Percentiles rank a stretch among this genome's conserved stretches.
phyloP scores from a whole-genome alignment of 2,329 filamentous ascomycete species.

The Xenosphaeropsis pyriputrescens region DNA sequence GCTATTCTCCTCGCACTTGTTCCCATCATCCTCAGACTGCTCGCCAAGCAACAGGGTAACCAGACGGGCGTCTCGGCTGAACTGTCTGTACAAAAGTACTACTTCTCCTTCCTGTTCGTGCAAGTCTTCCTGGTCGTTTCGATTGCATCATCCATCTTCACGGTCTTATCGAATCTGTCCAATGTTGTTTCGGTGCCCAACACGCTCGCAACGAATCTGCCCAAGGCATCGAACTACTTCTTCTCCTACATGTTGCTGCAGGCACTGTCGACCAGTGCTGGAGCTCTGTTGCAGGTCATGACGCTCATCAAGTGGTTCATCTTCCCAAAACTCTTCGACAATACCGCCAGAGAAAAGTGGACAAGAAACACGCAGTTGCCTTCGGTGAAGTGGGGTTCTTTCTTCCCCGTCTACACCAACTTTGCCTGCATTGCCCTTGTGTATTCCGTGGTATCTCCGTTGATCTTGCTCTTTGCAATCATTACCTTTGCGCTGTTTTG shows the following conservation, averaged over 20 bases:
- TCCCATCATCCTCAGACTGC: conserved; percentile 60
- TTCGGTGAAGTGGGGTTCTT: conserved; percentile 75
- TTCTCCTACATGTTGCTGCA: conserved; percentile 98
- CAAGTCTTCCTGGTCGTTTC: conserved; percentile 91
- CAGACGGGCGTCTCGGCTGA: conserved; percentile 70
- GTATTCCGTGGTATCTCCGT: conserved; percentile 75
- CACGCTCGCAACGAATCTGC: conserved; percentile 64
- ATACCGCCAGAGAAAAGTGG: conserved; percentile 73
- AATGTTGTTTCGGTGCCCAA: conserved; percentile 50
- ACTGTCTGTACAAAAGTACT: conserved; percentile 80
- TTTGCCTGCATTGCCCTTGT: conserved; percentile 86
- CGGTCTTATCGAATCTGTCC: conserved; percentile 43
- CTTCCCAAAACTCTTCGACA: conserved; percentile 67
- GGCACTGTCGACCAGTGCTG: conserved; percentile 79
- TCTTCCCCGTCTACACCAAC: conserved; percentile 94
- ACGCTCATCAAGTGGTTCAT: conserved; percentile 70
- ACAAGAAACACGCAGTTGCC: conserved; percentile 64
- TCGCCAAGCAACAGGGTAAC: conserved; percentile 62
- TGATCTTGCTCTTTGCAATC: conserved; percentile 87
- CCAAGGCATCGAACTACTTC: conserved; percentile 87
- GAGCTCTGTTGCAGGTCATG: conserved; percentile 73
- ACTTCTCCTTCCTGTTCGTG: conserved; percentile 88
- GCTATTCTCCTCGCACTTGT: conserved; percentile 67
- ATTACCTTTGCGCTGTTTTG: conserved; percentile 85
- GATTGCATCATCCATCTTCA: conserved; percentile 61